A percentile compares a stretch with the other conserved stretches of the same genome.
These are phyloP conservation scores for Geopyxis carbonaria DNA, from an alignment of 495 filamentous ascomycete species.

Conservation along the genomic window DNA sequence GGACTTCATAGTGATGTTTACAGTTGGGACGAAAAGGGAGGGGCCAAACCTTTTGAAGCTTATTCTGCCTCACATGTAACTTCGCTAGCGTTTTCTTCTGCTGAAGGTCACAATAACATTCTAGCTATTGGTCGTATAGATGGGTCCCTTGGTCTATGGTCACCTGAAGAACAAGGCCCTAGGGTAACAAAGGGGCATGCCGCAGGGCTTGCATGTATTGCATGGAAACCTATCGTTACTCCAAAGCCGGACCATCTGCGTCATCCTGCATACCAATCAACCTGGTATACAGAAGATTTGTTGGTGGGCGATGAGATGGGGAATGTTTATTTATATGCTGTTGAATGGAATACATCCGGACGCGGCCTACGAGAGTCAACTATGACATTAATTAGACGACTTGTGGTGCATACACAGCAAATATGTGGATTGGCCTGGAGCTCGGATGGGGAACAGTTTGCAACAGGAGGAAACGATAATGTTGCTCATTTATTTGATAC, in stretches of 20 bases:
- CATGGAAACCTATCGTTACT: slow-evolving; percentile 39
- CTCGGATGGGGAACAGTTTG: slow-evolving; percentile 54
- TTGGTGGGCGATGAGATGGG: slow-evolving; percentile 80
- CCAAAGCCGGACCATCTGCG: slow-evolving; percentile 9
- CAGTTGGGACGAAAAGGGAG: slow-evolving; percentile 65
- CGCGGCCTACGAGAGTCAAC: slow-evolving; percentile 48
- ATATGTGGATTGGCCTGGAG: slow-evolving; percentile 90
- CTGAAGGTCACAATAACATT: slow-evolving; percentile 57
- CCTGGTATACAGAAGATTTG: slow-evolving; percentile 45
- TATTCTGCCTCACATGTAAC: slow-evolving; percentile 44
- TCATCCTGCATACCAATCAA: neutral
- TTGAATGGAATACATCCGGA: slow-evolving; percentile 60
- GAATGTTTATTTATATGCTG: slow-evolving; percentile 66
- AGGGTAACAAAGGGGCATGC: slow-evolving; percentile 61
- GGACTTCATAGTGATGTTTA: slow-evolving; percentile 65
- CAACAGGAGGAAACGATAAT: slow-evolving; percentile 88
- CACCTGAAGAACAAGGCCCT: slow-evolving; percentile 37
- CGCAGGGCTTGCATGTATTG: slow-evolving; percentile 55
- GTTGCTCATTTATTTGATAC: slow-evolving; percentile 64
- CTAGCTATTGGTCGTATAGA: slow-evolving; percentile 70
- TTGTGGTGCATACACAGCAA: slow-evolving; percentile 70
- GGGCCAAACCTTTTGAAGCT: slow-evolving; percentile 27
- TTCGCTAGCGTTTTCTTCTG: slow-evolving; percentile 73
- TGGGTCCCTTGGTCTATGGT: slow-evolving; percentile 43
- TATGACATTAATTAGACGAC: slow-evolving; percentile 59